Evolutionary conservation across 2,329 filamentous ascomycete genomes (phyloP).

Genomic region (Macroventuria anomochaeta): DNA sequence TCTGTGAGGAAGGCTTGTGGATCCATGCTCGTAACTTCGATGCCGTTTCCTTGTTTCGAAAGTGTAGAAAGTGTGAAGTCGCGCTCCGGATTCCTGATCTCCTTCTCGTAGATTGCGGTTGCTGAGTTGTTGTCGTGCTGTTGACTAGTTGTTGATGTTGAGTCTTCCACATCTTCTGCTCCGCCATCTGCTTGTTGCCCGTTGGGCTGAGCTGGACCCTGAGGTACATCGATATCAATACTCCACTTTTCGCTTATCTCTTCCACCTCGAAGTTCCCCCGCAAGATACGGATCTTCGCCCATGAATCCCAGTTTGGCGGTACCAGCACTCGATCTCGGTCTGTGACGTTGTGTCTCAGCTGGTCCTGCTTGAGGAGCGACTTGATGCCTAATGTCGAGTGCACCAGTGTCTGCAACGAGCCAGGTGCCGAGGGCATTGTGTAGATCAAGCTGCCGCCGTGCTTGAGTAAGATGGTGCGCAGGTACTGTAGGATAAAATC

Average conservation of each 20-base stretch:
- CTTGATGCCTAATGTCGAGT: constrained; percentile 85
- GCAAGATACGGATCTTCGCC: constrained; percentile 92
- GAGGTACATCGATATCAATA: constrained; percentile 70
- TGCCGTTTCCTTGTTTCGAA: constrained; percentile 52
- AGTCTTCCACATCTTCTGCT: constrained; percentile 19
- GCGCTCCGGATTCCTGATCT: constrained; percentile 75
- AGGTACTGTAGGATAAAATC: constrained; percentile 94
- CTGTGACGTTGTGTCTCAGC: constrained; percentile 77
- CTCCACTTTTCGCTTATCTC: constrained; percentile 84
- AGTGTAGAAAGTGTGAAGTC: constrained; percentile 50
- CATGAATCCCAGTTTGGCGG: constrained; percentile 98
- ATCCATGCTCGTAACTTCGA: constrained; percentile 73
- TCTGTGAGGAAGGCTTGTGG: constrained; percentile 77
- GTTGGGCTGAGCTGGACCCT: constrained; percentile 33
- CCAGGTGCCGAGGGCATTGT: constrained; percentile 64
- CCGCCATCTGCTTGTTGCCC: constrained; percentile 27
- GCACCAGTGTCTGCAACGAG: constrained; percentile 78
- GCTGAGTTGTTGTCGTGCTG: constrained; percentile 56
- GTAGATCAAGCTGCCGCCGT: constrained; percentile 65
- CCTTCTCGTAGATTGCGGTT: constrained; percentile 77
- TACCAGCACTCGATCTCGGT: constrained; percentile 91
- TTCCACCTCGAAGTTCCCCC: constrained; percentile 92
- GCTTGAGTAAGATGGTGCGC: constrained; percentile 82
- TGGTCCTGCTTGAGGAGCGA: constrained; percentile 68
- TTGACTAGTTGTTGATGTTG: constrained; percentile 7